Base-by-base conservation (phyloP, 2,329 filamentous ascomycete genomes). In the Nothophaeocryptopus gaeumannii region DNA sequence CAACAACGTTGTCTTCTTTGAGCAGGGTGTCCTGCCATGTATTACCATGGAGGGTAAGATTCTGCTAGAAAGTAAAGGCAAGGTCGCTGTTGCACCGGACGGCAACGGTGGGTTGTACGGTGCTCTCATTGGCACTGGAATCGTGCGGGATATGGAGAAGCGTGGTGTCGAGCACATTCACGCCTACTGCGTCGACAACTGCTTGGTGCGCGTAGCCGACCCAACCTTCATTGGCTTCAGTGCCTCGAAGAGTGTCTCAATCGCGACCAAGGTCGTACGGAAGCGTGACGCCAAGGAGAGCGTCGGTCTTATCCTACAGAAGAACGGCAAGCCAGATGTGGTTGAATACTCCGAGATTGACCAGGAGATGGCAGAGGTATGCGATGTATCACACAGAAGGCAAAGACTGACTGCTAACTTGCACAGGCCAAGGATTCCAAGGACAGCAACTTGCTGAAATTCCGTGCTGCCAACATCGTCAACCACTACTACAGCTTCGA, bases 311-410 rank as follows among this genome's bases (percentile, higher is more conserved):
- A 97, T 99, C 65, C 75, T 99, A 50, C 84, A 87, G 66, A 96
- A 95, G 81, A 95, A 97, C 70, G 91, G 91, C 72, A 90, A 88
- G 74, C 93, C 93, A 34, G 93, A 95, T 67, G 93, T 99, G 3
- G 92, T 99, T 46, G 93, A 99, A 76, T 99, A 99, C 79, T 96
- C 90, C 5, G 93, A 99, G 76, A 97, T 99, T 63, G 88, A 95
- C 76, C 20, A 26, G 20, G 85, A 83, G 56, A 93, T 89, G n/a
- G 88, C 92, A 50, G 59, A 58, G 45, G 12, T 41, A 44, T 31
- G 29, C 32, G 9, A 32, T 14, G 31, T 37, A 33, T 12, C 8
- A 30, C 11, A 30, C 11, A 47, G 29, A 11, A 12, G 29, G 38
- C 44, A 15, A 51, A 48, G 35, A 45, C 41, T 8, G 39, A 39